Base-by-base conservation (phyloP, 495 filamentous ascomycete genomes). In the Aspergillus heteromorphus region DNA sequence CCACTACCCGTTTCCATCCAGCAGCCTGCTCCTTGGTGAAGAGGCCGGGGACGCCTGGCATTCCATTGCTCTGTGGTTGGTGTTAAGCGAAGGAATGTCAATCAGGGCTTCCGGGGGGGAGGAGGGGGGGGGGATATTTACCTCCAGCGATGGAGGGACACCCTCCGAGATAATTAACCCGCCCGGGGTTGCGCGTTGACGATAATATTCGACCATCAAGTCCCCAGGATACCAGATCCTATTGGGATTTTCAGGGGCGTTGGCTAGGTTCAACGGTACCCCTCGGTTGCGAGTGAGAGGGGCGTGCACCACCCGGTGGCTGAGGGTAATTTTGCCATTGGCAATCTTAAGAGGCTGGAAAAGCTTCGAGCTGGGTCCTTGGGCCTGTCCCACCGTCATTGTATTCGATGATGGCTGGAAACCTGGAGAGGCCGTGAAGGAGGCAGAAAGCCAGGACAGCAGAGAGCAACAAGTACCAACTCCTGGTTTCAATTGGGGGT, bases 101-200 rank as follows among this genome's bases (percentile, higher is more conserved):
- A 47, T 29, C 43, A 14, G 18, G 13, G 43, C 40, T 45, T n/a
- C n/a, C n/a, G 21, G 16, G 43, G 9, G 5, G 23, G 43, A 23
- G 17, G 6, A 23, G 21, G 16, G 43, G 9, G 5, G 23, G 43
- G 43, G 17, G 6, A 23, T 47, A 47, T n/a, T 47, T 50, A 73
- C 68, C 65, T 77, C 73, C 0, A 73, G 58, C n/a, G 71, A 78
- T 25, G 77, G 73, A n/a, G 74, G 69, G n/a, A 76, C 73, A 0
- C 75, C 81, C 61, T 83, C 79, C 5, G 73, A 72, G 34, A 84
- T 79, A 31, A 83, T 65, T n/a, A 84, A 57, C 1, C 78, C 77
- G 11, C 81, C 81, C 13, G 72, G 56, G 7, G 76, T 74, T 2
- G 80, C 68, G 8, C 80, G 72, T 53, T 85, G 81, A 1, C 61